Conservation (phyloP, 805 yeast species). For the Zygoascus bituminiphila region DNA sequence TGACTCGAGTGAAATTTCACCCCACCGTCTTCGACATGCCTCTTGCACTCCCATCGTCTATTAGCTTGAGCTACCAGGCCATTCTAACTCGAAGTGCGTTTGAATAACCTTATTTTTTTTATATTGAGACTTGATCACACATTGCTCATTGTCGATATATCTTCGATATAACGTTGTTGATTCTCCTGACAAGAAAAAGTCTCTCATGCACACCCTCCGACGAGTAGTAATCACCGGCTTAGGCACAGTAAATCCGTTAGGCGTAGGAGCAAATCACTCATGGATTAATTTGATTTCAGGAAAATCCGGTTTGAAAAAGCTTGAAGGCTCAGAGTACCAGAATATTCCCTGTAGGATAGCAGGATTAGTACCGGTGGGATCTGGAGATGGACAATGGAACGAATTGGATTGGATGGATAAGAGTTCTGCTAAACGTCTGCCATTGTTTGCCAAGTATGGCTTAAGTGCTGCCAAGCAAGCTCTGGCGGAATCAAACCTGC, state of each 20-base stretch:
- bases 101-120: no score
- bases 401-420: slow-evolving; percentile 41
- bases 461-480: slow-evolving; percentile 74
- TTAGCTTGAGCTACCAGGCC: no score
- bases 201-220: no score
- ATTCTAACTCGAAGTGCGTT: no score
- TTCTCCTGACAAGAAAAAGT: no score
- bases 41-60: no score
- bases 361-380: slow-evolving; percentile 47
- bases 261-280: slow-evolving; percentile 37
- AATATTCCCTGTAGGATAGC: slow-evolving; percentile 65
- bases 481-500: slow-evolving; percentile 36
- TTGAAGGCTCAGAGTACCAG: slow-evolving; percentile 39
- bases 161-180: no score
- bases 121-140: no score
- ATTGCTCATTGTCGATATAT: no score
- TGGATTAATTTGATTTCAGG: slow-evolving; percentile 31
- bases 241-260: slow-evolving; percentile 81
- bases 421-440: slow-evolving; percentile 51
- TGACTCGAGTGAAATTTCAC: no score
- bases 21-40: no score
- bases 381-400: slow-evolving; percentile 38
- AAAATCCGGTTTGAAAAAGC: slow-evolving; percentile 32
- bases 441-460: slow-evolving; percentile 71
- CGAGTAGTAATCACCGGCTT: slow-evolving; percentile 91